phyloP scores from a whole-genome alignment of 139 green algal genomes.

The Pedinophyceae sp. region DNA sequence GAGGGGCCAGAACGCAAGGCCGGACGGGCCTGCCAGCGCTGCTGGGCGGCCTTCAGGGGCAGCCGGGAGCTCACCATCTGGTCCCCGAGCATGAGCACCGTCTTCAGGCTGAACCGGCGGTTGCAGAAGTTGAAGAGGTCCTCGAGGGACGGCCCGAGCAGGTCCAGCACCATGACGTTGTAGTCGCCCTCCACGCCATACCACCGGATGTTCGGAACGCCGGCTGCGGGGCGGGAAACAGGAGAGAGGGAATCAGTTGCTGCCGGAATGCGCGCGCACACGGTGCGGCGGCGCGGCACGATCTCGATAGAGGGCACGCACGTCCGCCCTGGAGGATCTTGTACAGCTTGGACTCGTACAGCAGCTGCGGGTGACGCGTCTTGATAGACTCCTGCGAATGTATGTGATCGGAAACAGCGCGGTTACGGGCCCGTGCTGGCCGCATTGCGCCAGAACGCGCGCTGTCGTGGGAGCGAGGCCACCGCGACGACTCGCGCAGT shows the following conservation, averaged over 20 bases:
- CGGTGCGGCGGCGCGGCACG: too few species aligned
- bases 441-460: too few species aligned
- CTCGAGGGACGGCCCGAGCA: constrained; percentile 89
- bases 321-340: constrained; percentile 85
- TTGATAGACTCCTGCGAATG: constrained; percentile 63
- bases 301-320: constrained; percentile 19
- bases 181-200: constrained; percentile 98
- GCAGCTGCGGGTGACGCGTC: constrained; percentile 78
- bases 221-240: too few species aligned
- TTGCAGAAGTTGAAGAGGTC: constrained; percentile 99
- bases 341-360: constrained; percentile 92
- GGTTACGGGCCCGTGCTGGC: too few species aligned
- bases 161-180: constrained; percentile 99
- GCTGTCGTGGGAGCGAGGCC: too few species aligned
- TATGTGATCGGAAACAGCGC: constrained; percentile 1
- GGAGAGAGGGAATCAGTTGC: not conserved
- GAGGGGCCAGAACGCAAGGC: too few species aligned
- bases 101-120: constrained; percentile 94
- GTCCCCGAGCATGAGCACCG: constrained; percentile 97
- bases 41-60: too few species aligned
- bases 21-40: not conserved
- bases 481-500: not conserved
- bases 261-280: not conserved
- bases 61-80: constrained; percentile 65
- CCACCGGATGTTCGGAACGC: constrained; percentile 95